Evolutionary conservation across 192 early-diverging fungal genomes (phyloP), one percentile per base, ranked within the genome.

Genomic region (Haplosporangium gracile): DNA sequence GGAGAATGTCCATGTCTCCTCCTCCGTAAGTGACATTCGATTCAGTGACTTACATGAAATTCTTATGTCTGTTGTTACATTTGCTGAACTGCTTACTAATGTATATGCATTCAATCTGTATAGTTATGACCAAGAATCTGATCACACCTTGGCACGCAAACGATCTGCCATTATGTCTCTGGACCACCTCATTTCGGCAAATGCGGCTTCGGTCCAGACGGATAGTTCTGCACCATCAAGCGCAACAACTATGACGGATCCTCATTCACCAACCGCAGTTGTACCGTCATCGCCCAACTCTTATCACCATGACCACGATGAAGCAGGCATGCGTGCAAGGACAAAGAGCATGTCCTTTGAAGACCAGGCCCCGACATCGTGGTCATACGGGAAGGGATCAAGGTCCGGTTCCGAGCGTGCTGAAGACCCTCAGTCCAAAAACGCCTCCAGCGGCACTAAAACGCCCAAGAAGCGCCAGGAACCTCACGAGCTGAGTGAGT

Each of bases 401-500:
- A 45, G 60, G 43, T 80, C 83, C 39, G 78, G 78, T 5, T 80
- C 83, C 15, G 83, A 70, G n/a, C 72, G 57, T 18, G 51, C 57
- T 7, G 83, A 85, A 24, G 83, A 80, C 8, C n/a, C 7, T 10
- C 70, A 68, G 6, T 26, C 53, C 40, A 80, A 81, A 22, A 51
- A 20, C 34, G 2, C 69, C 22, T 55, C 63, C 29, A 47, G 22
- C 34, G 18, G 38, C 0, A 36, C 79, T 0, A 86, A 86, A 32
- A 71, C 29, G 1, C 26, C 63, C 3, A 77, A 80, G 65, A 80
- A 78, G 42, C 79, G 84, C n/a, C 74, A 81, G 51, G 84, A 86
- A 43, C 84, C 84, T 10, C 76, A 72, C 29, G 84, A 86, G 65
- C 38, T 86, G 71, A 86, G 84, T n/a, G 84, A 86, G 68, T 72